These are phyloP conservation scores for Atalantia buxifolia DNA, from an alignment of 345 rosid genomes.

Conservation along the genomic window DNA sequence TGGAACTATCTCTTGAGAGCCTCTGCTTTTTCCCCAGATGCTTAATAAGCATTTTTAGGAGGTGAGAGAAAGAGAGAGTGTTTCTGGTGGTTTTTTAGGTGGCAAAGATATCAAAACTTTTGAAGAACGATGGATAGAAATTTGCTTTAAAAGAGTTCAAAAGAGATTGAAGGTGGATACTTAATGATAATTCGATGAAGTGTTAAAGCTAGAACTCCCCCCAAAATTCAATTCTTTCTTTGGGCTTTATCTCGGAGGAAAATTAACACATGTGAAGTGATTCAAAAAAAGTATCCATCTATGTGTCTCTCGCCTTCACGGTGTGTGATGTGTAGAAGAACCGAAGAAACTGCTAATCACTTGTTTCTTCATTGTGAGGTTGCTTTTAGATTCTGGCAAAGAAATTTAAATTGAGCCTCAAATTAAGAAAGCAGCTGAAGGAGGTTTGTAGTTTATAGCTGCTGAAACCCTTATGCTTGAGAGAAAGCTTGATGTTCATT, in stretches of 20 bases:
- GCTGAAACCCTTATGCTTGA: neutral
- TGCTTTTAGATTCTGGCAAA: neutral
- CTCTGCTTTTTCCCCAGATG: too few species aligned
- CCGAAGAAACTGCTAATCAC: neutral
- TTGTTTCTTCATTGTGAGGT: neutral
- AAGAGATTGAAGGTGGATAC: too few species aligned
- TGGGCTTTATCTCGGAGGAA: neutral
- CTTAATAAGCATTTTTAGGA: too few species aligned
- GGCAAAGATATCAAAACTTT: too few species aligned
- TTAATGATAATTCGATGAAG: too few species aligned
- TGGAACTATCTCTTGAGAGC: too few species aligned
- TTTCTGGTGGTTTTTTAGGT: too few species aligned
- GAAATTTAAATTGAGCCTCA: neutral
- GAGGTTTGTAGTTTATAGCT: neutral
- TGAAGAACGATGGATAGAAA: too few species aligned
- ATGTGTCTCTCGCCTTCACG: neutral
- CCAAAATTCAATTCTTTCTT: neutral
- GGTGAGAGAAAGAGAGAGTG: too few species aligned
- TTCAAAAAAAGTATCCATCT: neutral
- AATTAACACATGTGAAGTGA: neutral
- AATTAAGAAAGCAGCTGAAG: neutral
- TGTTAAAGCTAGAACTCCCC: neutral
- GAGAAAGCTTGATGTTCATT: neutral
- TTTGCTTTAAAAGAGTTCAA: too few species aligned
- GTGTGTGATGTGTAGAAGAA: too few species aligned